Base-by-base conservation (phyloP, 768 basidiomycete species). In the Epithele typhae region DNA sequence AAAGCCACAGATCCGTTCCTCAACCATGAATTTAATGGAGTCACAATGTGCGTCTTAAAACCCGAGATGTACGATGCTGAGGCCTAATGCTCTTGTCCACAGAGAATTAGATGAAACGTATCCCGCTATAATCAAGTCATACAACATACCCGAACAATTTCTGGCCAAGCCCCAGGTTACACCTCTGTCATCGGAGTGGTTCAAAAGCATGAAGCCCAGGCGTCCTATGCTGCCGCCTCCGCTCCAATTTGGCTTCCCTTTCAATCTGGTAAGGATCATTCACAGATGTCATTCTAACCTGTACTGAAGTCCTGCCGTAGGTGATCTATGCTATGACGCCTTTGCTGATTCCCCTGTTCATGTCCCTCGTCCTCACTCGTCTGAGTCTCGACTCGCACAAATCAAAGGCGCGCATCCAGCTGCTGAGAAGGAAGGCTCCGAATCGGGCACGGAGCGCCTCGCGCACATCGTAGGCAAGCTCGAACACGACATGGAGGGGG, bases 261-360 rank as follows among this genome's bases (percentile, higher is more conserved):
- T 79, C 43, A 92, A 90, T 58, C 42, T 91, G 15, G 84, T 92
- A 54, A 46, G 83, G 66, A 21, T n/a, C n/a, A n/a, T n/a, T n/a
- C n/a, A n/a, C n/a, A n/a, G n/a, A n/a, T n/a, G n/a, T n/a, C n/a
- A n/a, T n/a, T n/a, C n/a, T n/a, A n/a, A n/a, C n/a, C n/a, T n/a
- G n/a, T n/a, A n/a, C n/a, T n/a, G n/a, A n/a, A n/a, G n/a, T n/a
- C n/a, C n/a, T n/a, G n/a, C n/a, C n/a, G n/a, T n/a, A n/a, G n/a
- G n/a, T n/a, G n/a, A n/a, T n/a, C n/a, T 3, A 79, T 80, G 53
- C 45, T 68, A 46, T 78, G 15, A 64, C 89, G 9, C 90, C 91
- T 0, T 35, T 92, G 35, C 61, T 92, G 10, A 54, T 90, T 1
- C 87, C 88, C 1, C 55, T 77, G 3, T 55, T 82, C 48, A 35